These are phyloP conservation scores for Camelina neglecta DNA, from an alignment of 345 rosid species.

Conservation along the genomic window DNA sequence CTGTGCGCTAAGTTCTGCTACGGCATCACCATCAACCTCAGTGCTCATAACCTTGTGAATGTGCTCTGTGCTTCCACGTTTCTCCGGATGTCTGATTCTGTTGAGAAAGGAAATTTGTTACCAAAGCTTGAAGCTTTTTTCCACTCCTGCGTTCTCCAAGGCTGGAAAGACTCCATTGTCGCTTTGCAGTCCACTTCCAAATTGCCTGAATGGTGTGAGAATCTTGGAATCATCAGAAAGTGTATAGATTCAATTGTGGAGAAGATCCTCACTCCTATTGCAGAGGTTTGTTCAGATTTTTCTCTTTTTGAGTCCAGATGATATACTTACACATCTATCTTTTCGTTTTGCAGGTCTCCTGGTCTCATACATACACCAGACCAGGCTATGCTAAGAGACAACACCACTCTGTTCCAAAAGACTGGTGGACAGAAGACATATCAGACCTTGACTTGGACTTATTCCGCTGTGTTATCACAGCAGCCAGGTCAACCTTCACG, in stretches of 20 bases:
- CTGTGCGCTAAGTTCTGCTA: slow-evolving; percentile 96
- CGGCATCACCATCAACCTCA: slow-evolving; percentile 82
- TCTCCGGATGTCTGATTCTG: slow-evolving; percentile 86
- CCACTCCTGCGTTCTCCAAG: slow-evolving; percentile 84
- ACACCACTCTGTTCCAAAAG: slow-evolving; percentile 75
- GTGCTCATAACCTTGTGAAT: slow-evolving; percentile 82
- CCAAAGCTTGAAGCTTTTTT: slow-evolving; percentile 89
- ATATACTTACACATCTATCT: slow-evolving; percentile 11
- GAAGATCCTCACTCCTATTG: slow-evolving; percentile 76
- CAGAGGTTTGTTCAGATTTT: slow-evolving; percentile 55
- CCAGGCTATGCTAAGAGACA: slow-evolving; percentile 66
- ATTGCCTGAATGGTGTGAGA: slow-evolving; percentile 87
- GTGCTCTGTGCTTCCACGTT: slow-evolving; percentile 92
- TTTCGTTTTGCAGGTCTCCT: slow-evolving; percentile 64
- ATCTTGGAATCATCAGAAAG: slow-evolving; percentile 80
- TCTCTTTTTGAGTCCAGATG: slow-evolving; percentile 9
- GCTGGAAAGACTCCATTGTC: slow-evolving; percentile 95
- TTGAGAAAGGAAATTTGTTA: slow-evolving; percentile 78
- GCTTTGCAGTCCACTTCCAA: slow-evolving; percentile 67
- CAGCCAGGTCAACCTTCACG: slow-evolving; percentile 65
- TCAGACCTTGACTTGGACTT: slow-evolving; percentile 91
- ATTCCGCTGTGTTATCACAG: slow-evolving; percentile 71
- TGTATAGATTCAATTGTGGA: slow-evolving; percentile 83
- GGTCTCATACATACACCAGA: slow-evolving; percentile 93
- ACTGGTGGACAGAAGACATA: slow-evolving; percentile 99